Evolutionary conservation across 2,329 filamentous ascomycete genomes (phyloP), one percentile per base, ranked within the genome.

Genomic region (Neopestalotiopsis clavispora): DNA sequence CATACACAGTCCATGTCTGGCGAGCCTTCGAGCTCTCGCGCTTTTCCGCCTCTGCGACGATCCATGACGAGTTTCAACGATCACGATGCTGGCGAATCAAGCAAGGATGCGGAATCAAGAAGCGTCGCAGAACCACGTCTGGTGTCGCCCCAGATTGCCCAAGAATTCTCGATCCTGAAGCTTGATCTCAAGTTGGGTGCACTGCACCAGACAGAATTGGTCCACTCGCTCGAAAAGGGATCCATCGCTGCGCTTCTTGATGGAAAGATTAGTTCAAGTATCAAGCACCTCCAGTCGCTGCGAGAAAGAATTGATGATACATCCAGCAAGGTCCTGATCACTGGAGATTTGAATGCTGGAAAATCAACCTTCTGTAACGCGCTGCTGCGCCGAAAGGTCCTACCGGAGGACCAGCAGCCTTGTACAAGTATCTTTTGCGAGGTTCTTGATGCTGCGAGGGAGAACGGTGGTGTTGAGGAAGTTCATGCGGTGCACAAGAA

Each of bases 341-440:
- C 96, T 0, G 96, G 96, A 76, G 96, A 99, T 78, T 82, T 99
- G 67, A 99, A 99, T 77, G 95, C 96, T 9, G 96, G 96, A 77
- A 99, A 99, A 79, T 99, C 96, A 4, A 99, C 96, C 0, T 99
- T 99, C 76, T 99, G 96, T 83, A 99, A 99, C 80, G 96, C 96
- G n/a, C 84, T 99, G 2, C 83, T 99, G 56, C 91, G 96, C 70
- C 90, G 95, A 71, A 98, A 98, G 81, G 89, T 99, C 34, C 83
- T 99, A 4, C 96, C 96, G 0, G 96, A 98, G 81, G 96, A 99
- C 75, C 95, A 99, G 80, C 96, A 98, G 78, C 96, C 96, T 1
- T 99, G 96, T 81, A 99, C 96, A 1, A 96, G 94, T 80, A 97
- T 99, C 68, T 99, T 99, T 82, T 99, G 96, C 79, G 96, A 99